Evolutionary conservation across 2,329 filamentous ascomycete species (phyloP).

Genomic region (Trichoderma sp.): DNA sequence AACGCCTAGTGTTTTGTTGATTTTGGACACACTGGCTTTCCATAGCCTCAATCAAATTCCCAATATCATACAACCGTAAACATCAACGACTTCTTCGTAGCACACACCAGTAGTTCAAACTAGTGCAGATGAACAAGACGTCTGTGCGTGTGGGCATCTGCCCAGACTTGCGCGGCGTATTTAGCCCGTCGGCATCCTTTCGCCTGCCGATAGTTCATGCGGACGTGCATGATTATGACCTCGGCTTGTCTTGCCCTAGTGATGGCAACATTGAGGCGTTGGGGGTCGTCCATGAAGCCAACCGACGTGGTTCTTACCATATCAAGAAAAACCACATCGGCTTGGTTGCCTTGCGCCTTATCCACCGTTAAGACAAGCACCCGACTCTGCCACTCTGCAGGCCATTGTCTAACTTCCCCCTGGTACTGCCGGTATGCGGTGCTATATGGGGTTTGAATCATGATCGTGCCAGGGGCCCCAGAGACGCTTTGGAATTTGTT

Average conservation of each 20-base stretch:
- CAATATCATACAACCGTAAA: background rate
- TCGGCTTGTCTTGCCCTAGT: constrained; percentile 46
- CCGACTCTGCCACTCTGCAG: constrained; percentile 29
- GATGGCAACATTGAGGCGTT: constrained; percentile 46
- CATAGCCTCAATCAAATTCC: background rate
- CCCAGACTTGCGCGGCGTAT: constrained; percentile 34
- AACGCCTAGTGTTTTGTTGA: background rate
- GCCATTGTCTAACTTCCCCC: constrained; percentile 30
- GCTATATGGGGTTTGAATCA: constrained; percentile 46
- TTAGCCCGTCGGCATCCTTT: constrained; percentile 24
- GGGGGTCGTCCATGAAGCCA: constrained; percentile 43
- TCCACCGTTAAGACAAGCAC: constrained; percentile 46
- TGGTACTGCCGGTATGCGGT: constrained; percentile 38
- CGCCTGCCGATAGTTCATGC: constrained; percentile 32
- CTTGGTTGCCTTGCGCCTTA: constrained; percentile 47
- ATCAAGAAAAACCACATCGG: constrained; percentile 48
- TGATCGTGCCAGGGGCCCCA: constrained; percentile 36
- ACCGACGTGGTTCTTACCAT: constrained; percentile 42
- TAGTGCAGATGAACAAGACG: constrained; percentile 25
- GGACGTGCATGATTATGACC: constrained; percentile 44
- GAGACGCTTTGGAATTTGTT: constrained; percentile 33
- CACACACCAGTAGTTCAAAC: background rate
- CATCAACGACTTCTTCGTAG: background rate
- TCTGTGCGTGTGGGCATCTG: constrained; percentile 28
- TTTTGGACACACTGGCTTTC: background rate